Conservation (phyloP, 768 basidiomycete species). For the Kwoniella sp. region DNA sequence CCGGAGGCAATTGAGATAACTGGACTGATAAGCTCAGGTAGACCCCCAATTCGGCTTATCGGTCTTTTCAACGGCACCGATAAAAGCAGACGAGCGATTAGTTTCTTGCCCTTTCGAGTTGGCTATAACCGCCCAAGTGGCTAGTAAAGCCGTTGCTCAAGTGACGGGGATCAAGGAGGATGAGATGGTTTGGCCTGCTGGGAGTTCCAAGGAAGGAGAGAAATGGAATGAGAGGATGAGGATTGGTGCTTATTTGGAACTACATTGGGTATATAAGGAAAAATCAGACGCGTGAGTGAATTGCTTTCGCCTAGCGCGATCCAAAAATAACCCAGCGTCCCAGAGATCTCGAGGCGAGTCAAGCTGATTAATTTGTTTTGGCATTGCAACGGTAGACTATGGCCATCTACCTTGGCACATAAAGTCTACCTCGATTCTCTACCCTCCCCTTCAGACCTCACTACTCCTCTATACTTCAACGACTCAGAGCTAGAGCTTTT, state of each 20-base stretch:
- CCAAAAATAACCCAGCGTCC: no score
- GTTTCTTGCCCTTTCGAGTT: constrained; percentile 54
- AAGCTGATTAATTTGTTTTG: no score
- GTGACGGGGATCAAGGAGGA: constrained; percentile 7
- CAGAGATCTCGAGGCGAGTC: not conserved
- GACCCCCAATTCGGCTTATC: constrained; percentile 42
- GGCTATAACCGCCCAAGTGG: constrained; percentile 51
- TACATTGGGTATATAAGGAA: constrained; percentile 45
- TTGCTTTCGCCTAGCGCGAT: no score
- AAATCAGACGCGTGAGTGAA: not conserved
- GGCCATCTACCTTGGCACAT: constrained; percentile 48
- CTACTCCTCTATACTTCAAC: constrained; percentile 75
- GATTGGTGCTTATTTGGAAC: constrained; percentile 48
- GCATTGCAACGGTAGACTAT: not conserved
- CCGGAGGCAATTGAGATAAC: no score
- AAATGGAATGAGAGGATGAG: constrained; percentile 47
- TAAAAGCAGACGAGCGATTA: constrained; percentile 35
- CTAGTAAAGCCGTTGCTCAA: constrained; percentile 31
- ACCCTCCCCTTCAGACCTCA: constrained; percentile 63
- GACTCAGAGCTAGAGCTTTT: constrained; percentile 66
- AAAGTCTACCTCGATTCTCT: constrained; percentile 68
- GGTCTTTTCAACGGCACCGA: constrained; percentile 32
- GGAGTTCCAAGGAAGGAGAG: constrained; percentile 20
- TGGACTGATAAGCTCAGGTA: constrained; percentile 15
- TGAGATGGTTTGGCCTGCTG: constrained; percentile 30